phyloP scores from a whole-genome alignment of 345 rosid genomes.

The Populus pruinosa region DNA sequence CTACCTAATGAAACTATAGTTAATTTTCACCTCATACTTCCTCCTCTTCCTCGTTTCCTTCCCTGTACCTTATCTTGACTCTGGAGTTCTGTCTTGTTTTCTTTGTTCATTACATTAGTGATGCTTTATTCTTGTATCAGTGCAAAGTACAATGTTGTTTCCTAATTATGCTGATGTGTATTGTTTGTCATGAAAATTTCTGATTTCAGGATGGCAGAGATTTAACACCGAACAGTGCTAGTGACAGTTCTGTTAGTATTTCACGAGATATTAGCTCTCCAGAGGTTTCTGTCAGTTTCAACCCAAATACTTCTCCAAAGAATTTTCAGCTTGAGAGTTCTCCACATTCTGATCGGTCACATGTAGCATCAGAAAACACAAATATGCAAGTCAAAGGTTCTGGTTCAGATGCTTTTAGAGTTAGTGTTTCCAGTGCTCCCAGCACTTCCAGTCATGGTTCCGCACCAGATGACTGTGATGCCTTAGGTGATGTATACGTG shows the following conservation, averaged over 20 bases:
- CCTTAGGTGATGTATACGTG: conserved; percentile 89
- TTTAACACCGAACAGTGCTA: conserved; percentile 76
- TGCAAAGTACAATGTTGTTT: background rate
- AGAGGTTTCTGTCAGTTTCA: conserved; percentile 51
- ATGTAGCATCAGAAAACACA: conserved; percentile 76
- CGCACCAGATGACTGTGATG: conserved; percentile 94
- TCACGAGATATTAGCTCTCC: conserved; percentile 63
- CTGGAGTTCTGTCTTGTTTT: background rate
- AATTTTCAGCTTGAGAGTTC: conserved; percentile 55
- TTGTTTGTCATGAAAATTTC: conserved; percentile 8
- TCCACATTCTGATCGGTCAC: conserved; percentile 67
- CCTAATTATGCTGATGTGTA: background rate
- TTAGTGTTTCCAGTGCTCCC: conserved; percentile 93
- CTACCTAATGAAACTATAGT: conserved; percentile 11
- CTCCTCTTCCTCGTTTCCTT: background rate
- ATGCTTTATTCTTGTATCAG: background rate
- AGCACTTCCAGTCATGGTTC: conserved; percentile 98
- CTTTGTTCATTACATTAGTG: background rate
- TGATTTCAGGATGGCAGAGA: conserved; percentile 80
- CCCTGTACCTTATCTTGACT: background rate
- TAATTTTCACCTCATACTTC: conserved; percentile 1
- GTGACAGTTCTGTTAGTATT: conserved; percentile 72
- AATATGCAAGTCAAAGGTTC: conserved; percentile 85
- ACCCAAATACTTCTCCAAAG: conserved; percentile 50
- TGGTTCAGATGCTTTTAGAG: conserved; percentile 85